Evolutionary conservation across 2,329 filamentous ascomycete genomes (phyloP).

Genomic region (Hirsutella rhossiliensis): DNA sequence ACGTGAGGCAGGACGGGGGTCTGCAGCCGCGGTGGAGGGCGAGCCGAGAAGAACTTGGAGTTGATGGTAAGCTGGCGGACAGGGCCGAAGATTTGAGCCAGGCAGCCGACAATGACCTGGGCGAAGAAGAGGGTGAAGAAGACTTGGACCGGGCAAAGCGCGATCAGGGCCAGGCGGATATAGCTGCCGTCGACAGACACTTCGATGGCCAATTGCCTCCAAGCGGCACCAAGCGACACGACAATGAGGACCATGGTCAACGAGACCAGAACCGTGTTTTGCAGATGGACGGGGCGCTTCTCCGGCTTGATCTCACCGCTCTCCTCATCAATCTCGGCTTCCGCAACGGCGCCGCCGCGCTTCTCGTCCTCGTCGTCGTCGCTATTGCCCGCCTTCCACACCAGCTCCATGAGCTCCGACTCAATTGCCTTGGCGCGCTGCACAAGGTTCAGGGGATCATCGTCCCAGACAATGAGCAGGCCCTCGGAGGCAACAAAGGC

Average conservation of each 20-base stretch:
- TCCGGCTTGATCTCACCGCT: conserved; percentile 55
- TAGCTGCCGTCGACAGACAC: conserved; percentile 52
- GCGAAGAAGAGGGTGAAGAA: conserved; percentile 77
- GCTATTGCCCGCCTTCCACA: conserved; percentile 52
- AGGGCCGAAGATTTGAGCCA: conserved; percentile 66
- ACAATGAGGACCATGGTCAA: conserved; percentile 55
- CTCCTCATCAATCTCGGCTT: conserved; percentile 57
- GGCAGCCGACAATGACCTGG: conserved; percentile 64
- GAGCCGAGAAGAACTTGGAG: conserved; percentile 72
- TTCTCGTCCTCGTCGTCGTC: conserved; percentile 44
- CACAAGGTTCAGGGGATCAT: conserved; percentile 61
- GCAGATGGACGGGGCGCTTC: conserved; percentile 52
- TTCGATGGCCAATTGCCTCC: conserved; percentile 57
- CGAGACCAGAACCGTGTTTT: conserved; percentile 57
- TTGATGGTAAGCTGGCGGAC: conserved; percentile 62
- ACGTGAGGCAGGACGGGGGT: conserved; percentile 51
- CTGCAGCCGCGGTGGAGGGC: conserved; percentile 51
- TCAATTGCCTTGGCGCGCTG: conserved; percentile 61
- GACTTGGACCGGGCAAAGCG: conserved; percentile 57
- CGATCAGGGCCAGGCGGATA: conserved; percentile 50
- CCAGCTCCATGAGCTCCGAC: conserved; percentile 63
- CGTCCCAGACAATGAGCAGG: conserved; percentile 71
- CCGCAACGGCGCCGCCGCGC: conserved; percentile 29
- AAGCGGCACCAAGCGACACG: conserved; percentile 56
- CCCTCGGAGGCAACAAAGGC: conserved; percentile 64